These are phyloP conservation scores for Tetrapisispora phaffii DNA, from an alignment of 805 yeast genomes.

Conservation along the genomic window DNA sequence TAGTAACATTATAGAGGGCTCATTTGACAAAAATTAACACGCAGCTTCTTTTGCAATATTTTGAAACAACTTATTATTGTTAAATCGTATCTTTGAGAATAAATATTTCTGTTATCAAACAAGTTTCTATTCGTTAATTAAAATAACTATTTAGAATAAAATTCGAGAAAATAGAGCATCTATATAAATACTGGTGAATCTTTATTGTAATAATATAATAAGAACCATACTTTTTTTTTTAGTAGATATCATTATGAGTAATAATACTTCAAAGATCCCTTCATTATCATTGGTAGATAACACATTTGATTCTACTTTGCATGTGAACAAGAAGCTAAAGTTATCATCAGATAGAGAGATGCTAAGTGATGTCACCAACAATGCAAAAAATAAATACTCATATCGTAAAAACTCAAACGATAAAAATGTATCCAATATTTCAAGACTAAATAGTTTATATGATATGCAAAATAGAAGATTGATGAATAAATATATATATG, in stretches of 20 bases:
- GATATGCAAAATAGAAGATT: conserved; percentile 11
- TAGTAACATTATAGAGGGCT: background rate
- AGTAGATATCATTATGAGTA: conserved; percentile 4
- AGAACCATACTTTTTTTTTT: no score
- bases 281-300: conserved; percentile 7
- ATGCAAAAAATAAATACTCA: conserved; percentile 4
- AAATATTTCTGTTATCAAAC: background rate
- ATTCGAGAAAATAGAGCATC: background rate
- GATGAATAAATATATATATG: conserved; percentile 20
- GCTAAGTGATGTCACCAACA: conserved; percentile 15
- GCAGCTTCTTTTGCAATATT: background rate
- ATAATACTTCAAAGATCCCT: conserved; percentile 10
- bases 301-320: background rate
- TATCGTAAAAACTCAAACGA: background rate
- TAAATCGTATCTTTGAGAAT: background rate
- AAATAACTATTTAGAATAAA: no score
- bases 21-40: no score
- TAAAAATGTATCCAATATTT: background rate
- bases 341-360: conserved; percentile 6
- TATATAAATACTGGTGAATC: no score
- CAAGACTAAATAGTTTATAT: background rate
- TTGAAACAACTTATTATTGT: background rate
- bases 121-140: no score
- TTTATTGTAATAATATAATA: background rate
- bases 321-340: conserved; percentile 8